Conservation (phyloP, 2,329 filamentous ascomycete genomes). For the Pseudogymnoascus sp. region DNA sequence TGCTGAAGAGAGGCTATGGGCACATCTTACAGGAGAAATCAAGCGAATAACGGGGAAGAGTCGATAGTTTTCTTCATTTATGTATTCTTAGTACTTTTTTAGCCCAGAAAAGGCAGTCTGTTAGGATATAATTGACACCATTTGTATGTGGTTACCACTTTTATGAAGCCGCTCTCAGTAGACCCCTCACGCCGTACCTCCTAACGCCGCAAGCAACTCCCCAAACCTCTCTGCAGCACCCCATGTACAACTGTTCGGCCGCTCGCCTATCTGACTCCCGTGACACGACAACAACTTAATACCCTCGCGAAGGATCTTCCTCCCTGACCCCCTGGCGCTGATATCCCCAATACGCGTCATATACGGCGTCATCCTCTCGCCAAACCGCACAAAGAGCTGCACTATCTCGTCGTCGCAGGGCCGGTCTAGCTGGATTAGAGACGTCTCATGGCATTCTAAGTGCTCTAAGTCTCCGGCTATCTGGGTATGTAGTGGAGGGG, state of each 20-base stretch:
- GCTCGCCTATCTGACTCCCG: neutral
- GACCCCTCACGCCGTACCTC: neutral
- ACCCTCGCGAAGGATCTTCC: slow-evolving; percentile 14
- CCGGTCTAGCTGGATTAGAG: slow-evolving; percentile 16
- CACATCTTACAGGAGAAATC: neutral
- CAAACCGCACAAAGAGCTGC: slow-evolving; percentile 15
- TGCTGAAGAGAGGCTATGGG: neutral
- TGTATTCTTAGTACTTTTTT: neutral
- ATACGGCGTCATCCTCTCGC: slow-evolving; percentile 13
- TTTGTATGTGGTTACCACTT: too few relatives aligned
- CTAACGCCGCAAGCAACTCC: neutral
- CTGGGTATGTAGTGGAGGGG: neutral
- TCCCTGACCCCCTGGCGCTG: neutral
- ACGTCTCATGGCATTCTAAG: slow-evolving; percentile 4
- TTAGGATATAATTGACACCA: neutral
- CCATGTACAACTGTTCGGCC: neutral
- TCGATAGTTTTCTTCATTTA: neutral
- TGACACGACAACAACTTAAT: slow-evolving; percentile 11
- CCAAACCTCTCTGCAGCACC: slow-evolving; percentile 3
- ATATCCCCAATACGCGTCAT: slow-evolving; percentile 17
- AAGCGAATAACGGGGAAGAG: neutral
- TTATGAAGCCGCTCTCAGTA: too few relatives aligned
- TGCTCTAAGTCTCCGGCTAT: neutral
- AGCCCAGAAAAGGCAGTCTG: neutral
- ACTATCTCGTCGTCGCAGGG: slow-evolving; percentile 17